Evolutionary conservation across 2,329 filamentous ascomycete genomes (phyloP).

Genomic region (Botrytis fragariae): DNA sequence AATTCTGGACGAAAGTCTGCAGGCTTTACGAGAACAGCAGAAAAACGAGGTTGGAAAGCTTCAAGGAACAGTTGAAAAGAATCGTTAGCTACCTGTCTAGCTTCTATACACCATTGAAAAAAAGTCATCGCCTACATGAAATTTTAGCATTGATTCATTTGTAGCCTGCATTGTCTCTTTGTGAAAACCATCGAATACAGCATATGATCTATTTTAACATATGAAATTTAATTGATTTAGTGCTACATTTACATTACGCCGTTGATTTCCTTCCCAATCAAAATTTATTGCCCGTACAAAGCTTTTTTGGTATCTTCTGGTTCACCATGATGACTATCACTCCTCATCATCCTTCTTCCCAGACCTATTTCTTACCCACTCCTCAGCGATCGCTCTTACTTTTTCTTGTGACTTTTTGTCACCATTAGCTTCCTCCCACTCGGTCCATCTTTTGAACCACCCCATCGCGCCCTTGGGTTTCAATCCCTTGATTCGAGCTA

Average conservation of each 20-base stretch:
- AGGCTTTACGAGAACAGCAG: slow-evolving; percentile 33
- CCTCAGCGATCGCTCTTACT: slow-evolving; percentile 67
- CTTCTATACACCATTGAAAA: not conserved
- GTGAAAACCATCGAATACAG: not conserved
- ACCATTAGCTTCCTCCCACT: slow-evolving; percentile 78
- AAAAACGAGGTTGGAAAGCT: slow-evolving; percentile 5
- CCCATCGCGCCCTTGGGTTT: slow-evolving; percentile 81
- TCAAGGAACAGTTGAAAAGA: not conserved
- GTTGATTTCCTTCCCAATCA: not conserved
- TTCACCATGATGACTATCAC: slow-evolving; percentile 6
- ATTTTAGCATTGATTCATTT: not conserved
- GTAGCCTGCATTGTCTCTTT: not conserved
- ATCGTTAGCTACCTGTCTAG: not conserved
- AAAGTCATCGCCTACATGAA: not conserved
- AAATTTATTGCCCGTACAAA: not conserved
- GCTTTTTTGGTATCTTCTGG: slow-evolving; percentile 14
- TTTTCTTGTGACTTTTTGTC: slow-evolving; percentile 67
- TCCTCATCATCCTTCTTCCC: slow-evolving; percentile 35
- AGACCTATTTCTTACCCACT: slow-evolving; percentile 59
- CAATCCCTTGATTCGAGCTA: slow-evolving; percentile 64
- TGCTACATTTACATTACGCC: slow-evolving; percentile 9
- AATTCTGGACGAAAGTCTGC: slow-evolving; percentile 73
- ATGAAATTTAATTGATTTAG: slow-evolving; percentile 4
- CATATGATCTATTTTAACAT: not conserved
- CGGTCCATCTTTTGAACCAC: slow-evolving; percentile 89